phyloP scores from a whole-genome alignment of 1,139 yeast genomes.

The Saccharomyces hybrid region DNA sequence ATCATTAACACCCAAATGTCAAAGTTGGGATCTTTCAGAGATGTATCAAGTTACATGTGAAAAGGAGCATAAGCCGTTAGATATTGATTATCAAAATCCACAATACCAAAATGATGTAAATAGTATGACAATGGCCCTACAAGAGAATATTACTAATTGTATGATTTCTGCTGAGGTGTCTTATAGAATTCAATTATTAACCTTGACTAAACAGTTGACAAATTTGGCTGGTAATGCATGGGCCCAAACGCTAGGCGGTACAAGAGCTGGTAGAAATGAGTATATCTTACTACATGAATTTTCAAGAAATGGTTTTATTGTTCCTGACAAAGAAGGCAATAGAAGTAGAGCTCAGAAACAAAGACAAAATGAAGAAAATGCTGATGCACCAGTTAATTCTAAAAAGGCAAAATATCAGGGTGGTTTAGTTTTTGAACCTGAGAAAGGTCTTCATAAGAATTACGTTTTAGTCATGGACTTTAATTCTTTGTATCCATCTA shows the following conservation, averaged over 20 bases:
- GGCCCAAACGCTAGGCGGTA: slow-evolving; percentile 91
- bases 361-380: slow-evolving; percentile 29
- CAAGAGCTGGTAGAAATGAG: slow-evolving; percentile 95
- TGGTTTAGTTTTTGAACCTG: slow-evolving; percentile 96
- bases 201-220: slow-evolving; percentile 85
- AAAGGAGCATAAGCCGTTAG: slow-evolving; percentile 53
- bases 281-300: slow-evolving; percentile 90
- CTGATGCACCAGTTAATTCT: slow-evolving; percentile 43
- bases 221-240: slow-evolving; percentile 96
- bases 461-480: slow-evolving; percentile 93
- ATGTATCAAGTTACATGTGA: slow-evolving; percentile 76
- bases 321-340: slow-evolving; percentile 75
- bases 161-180: slow-evolving; percentile 69
- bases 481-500: slow-evolving; percentile 94
- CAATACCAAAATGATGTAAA: slow-evolving; percentile 61
- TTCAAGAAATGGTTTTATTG: slow-evolving; percentile 66
- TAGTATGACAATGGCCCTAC: slow-evolving; percentile 59
- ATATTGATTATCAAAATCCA: slow-evolving; percentile 63
- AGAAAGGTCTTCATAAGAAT: slow-evolving; percentile 85
- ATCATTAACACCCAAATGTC: slow-evolving; percentile 84
- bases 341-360: slow-evolving; percentile 39
- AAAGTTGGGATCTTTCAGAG: slow-evolving; percentile 91
- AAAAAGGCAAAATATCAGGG: slow-evolving; percentile 87
- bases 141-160: slow-evolving; percentile 65
- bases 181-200: slow-evolving; percentile 72